Percentiles rank a stretch among this genome's conserved stretches.
Conservation (phyloP, 768 basidiomycete species). For the Steccherinum ochraceum region DNA sequence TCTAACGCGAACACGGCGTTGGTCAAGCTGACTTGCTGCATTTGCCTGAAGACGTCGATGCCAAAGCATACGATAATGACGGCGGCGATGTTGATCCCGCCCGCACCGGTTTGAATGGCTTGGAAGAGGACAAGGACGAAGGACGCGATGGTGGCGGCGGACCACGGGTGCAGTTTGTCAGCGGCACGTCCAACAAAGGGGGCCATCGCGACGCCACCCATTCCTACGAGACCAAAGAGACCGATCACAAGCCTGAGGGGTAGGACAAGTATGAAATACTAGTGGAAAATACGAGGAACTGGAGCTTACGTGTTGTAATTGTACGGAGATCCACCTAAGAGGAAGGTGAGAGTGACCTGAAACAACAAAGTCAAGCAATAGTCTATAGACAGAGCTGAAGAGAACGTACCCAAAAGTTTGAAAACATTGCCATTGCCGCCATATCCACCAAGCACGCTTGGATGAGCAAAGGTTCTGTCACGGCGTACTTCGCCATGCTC, state of each 20-base stretch:
- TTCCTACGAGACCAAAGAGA: conserved; percentile 39
- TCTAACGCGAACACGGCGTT: conserved; percentile 37
- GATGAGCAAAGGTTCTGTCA: conserved; percentile 71
- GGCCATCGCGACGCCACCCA: conserved; percentile 55
- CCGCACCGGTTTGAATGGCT: conserved; percentile 58
- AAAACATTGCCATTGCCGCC: conserved; percentile 47
- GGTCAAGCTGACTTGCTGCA: conserved; percentile 56
- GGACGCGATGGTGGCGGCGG: conserved; percentile 53
- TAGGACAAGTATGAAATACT: neutral
- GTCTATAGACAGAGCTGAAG: neutral
- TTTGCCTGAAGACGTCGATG: conserved; percentile 61
- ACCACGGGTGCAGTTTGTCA: conserved; percentile 70
- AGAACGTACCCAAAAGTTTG: conserved; percentile 26
- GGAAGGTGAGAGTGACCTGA: conserved; percentile 57
- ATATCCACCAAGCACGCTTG: conserved; percentile 58
- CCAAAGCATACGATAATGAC: conserved; percentile 64
- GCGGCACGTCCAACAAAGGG: conserved; percentile 62
- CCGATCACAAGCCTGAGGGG: conserved; percentile 34
- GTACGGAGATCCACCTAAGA: conserved; percentile 69
- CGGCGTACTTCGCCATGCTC: conserved; percentile 68
- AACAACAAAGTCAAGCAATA: neutral
- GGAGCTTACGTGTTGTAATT: conserved; percentile 54
- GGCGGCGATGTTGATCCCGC: conserved; percentile 59
- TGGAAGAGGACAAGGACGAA: conserved; percentile 42
- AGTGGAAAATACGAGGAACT: too few relatives aligned